Conservation (phyloP, 1,139 yeast genomes). For the Geotrichum aggregatum region DNA sequence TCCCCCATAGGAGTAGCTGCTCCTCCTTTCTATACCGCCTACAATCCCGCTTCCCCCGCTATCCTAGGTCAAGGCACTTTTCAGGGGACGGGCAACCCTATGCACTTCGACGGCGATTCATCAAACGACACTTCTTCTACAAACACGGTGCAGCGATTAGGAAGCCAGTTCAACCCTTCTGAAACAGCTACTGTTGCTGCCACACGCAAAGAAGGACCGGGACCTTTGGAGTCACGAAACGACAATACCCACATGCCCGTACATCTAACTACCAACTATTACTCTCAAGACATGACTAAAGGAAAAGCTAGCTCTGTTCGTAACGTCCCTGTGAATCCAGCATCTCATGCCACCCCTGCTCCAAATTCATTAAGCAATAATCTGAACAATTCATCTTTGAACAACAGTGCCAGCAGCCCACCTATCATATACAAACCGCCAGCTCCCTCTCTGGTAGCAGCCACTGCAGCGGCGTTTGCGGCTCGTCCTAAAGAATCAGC, state of each 20-base stretch:
- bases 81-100: not conserved
- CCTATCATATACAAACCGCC: slow-evolving; percentile 14
- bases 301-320: slow-evolving; percentile 3
- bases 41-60: not conserved
- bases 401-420: slow-evolving; percentile 4
- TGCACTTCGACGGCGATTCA: slow-evolving; percentile 17
- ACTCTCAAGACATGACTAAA: slow-evolving; percentile 8
- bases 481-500: slow-evolving; percentile 34
- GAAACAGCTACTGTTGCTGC: slow-evolving; percentile 31
- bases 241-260: not conserved
- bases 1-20: slow-evolving; percentile 21
- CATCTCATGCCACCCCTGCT: slow-evolving; percentile 10
- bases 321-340: slow-evolving; percentile 8
- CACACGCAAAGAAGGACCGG: slow-evolving; percentile 17
- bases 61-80: not conserved
- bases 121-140: slow-evolving; percentile 9
- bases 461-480: slow-evolving; percentile 35
- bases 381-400: slow-evolving; percentile 2
- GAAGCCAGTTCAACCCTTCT: slow-evolving; percentile 23
- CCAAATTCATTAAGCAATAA: not conserved
- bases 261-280: not conserved
- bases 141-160: slow-evolving; percentile 9
- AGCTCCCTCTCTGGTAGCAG: slow-evolving; percentile 21
- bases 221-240: slow-evolving; percentile 4
- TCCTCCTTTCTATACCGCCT: slow-evolving; percentile 2